phyloP scores from a whole-genome alignment of 495 filamentous ascomycete species.

The Daldinia vernicosa region DNA sequence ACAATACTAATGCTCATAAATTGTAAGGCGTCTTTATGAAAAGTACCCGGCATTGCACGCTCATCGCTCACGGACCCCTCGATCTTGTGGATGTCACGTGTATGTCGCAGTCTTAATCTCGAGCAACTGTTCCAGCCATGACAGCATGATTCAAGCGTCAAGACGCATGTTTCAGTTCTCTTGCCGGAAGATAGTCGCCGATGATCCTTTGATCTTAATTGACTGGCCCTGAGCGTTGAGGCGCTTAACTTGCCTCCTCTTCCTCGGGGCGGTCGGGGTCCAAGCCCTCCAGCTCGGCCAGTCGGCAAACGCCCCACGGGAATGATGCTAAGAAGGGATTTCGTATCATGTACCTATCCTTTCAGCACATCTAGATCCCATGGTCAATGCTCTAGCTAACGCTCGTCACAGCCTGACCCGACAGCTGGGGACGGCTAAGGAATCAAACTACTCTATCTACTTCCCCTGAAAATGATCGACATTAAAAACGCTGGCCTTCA shows the following conservation, averaged over 20 bases:
- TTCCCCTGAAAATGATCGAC: neutral
- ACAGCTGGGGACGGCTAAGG: slow-evolving; percentile 23
- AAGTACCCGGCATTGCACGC: neutral
- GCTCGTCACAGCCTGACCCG: slow-evolving; percentile 24
- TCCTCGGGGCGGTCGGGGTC: slow-evolving; percentile 5
- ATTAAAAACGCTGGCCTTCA: neutral
- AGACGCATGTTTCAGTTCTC: slow-evolving; percentile 36
- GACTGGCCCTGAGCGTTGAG: slow-evolving; percentile 19
- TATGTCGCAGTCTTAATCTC: neutral
- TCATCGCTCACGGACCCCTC: slow-evolving; percentile 3
- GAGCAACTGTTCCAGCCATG: slow-evolving; percentile 1
- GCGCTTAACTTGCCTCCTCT: slow-evolving; percentile 22
- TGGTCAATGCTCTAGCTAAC: slow-evolving; percentile 19
- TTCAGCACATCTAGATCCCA: slow-evolving; percentile 6
- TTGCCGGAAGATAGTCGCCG: slow-evolving; percentile 33
- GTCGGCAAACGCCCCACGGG: neutral
- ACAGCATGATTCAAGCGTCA: slow-evolving; percentile 28
- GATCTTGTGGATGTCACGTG: slow-evolving; percentile 18
- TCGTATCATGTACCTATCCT: slow-evolving; percentile 16
- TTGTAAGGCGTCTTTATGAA: neutral
- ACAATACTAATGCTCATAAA: neutral
- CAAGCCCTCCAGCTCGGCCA: slow-evolving; percentile 10
- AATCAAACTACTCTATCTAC: neutral
- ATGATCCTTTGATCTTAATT: slow-evolving; percentile 39
- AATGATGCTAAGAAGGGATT: slow-evolving; percentile 24